Percentiles rank a stretch among this genome's conserved stretches.
Evolutionary conservation across 1,284 basidiomycete genomes (phyloP).

Genomic region (Cystobasidium pallidum): DNA sequence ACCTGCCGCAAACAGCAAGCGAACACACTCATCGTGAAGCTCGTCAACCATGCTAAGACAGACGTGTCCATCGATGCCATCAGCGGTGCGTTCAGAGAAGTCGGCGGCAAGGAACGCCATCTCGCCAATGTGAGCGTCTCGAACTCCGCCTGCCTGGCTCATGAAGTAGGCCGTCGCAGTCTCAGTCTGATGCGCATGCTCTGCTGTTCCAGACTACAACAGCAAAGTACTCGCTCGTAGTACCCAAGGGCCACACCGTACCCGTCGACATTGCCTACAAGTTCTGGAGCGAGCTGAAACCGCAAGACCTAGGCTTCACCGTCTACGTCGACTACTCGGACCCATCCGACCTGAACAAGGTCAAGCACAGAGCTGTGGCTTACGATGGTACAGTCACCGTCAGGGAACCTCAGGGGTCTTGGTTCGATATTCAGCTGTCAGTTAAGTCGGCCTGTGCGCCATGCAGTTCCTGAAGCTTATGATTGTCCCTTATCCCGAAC

Average conservation of each 20-base stretch:
- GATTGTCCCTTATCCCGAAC: not conserved
- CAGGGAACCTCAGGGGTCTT: constrained; percentile 45
- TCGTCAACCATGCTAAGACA: constrained; percentile 47
- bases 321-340: constrained; percentile 50
- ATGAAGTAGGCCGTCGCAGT: not conserved
- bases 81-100: constrained; percentile 47
- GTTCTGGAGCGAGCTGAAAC: constrained; percentile 48
- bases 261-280: constrained; percentile 32
- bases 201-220: constrained; percentile 13
- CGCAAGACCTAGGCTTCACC: constrained; percentile 50
- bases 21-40: constrained; percentile 46
- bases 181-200: not conserved
- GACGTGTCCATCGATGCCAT: constrained; percentile 45
- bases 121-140: constrained; percentile 45
- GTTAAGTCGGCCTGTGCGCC: not conserved
- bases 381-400: constrained; percentile 49
- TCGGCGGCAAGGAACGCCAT: constrained; percentile 46
- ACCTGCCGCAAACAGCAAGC: constrained; percentile 21
- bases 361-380: constrained; percentile 44
- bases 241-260: constrained; percentile 16
- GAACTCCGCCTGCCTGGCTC: not conserved
- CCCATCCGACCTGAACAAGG: constrained; percentile 35
- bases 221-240: constrained; percentile 36
- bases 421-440: constrained; percentile 51
- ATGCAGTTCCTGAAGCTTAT: not conserved